A percentile compares a stretch with the other conserved stretches of the same genome.
Conservation (phyloP, 129 eudicot genomes). For the Escallonia rubra region DNA sequence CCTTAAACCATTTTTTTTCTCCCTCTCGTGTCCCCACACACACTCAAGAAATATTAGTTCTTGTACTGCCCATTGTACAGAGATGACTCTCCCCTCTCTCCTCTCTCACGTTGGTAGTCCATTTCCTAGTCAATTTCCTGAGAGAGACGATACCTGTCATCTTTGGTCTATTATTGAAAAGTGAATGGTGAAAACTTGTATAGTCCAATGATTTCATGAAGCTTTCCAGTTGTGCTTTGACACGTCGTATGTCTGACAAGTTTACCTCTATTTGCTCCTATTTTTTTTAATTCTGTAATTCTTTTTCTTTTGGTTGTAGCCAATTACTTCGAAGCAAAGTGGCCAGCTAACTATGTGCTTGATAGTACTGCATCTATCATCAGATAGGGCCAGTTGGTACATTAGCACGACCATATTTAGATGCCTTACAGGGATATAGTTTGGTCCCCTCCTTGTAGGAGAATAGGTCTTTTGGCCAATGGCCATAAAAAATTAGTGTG, state of each 20-base stretch:
- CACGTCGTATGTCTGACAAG: conserved; percentile 18
- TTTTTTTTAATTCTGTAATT: conserved; percentile 9
- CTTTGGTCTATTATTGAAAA: conserved; percentile 11
- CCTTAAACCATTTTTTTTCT: too few species aligned
- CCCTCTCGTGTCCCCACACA: too few species aligned
- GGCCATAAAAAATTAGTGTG: background rate
- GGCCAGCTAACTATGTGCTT: conserved; percentile 29
- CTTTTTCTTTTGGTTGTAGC: conserved; percentile 14
- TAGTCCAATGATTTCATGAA: conserved; percentile 22
- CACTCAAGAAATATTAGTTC: background rate
- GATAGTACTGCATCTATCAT: conserved; percentile 15
- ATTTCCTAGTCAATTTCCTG: background rate
- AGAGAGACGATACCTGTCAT: conserved; percentile 18
- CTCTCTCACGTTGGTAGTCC: conserved; percentile 16
- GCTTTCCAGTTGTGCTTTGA: conserved; percentile 18
- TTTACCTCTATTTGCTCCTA: background rate
- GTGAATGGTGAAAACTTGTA: conserved; percentile 24
- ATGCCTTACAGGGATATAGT: background rate
- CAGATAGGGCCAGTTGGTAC: conserved; percentile 16
- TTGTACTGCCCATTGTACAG: background rate
- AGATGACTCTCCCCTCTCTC: background rate
- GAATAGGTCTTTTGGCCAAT: conserved; percentile 13
- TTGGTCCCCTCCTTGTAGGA: conserved; percentile 33
- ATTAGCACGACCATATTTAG: background rate
- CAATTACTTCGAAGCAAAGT: conserved; percentile 23